Base-by-base conservation (phyloP, 805 yeast species). In the Lipomyces kockii region DNA sequence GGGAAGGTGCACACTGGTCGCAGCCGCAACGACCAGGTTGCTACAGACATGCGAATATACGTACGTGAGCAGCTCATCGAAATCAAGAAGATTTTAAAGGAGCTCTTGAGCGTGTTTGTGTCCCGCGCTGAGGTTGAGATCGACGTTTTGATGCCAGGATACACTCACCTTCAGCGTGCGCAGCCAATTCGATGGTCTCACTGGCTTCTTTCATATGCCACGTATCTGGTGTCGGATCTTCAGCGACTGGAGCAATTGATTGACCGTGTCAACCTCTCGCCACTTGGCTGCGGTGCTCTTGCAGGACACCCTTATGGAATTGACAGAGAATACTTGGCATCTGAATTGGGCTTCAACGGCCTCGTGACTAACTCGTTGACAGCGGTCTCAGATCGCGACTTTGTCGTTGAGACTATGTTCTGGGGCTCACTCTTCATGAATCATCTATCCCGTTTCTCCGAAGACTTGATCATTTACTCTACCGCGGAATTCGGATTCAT, bases 161-260 rank as follows among this genome's bases (percentile, higher is more conserved):
- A 95, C 82, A 95, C 99, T 14, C 99, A 95, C 81, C 83, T 95
- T 78, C 99, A 95, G 83, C 90, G 97, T 78, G 98, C 98, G 1
- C 99, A 93, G 81, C 99, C 99, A n/a, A 95, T 95, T 76, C 87
- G 99, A 81, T 95, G 99, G 99, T 84, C 98, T 0, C 99, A 95
- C 78, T 94, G 98, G 97, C 83, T 95, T 72, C 87, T 94, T 73
- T 88, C 92, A 78, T 94, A 95, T 76, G 98, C 97, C 51, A 94
- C 99, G 1, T 95, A 93, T 77, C 89, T 95, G 79, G 86, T 93
- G 9, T 92, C 92, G 76, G 99, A 95, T 78, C 87, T 89, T 80
- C 87, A 90, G 78, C 86, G 99, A 78, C 84, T 95, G 73, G 80
- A 85, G 71, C 95, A 96, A 80, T 84, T 95, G 63, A 85, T 89